Evolutionary conservation across 2,329 filamentous ascomycete species (phyloP).

Genomic region (Trichoderma polysporum): DNA sequence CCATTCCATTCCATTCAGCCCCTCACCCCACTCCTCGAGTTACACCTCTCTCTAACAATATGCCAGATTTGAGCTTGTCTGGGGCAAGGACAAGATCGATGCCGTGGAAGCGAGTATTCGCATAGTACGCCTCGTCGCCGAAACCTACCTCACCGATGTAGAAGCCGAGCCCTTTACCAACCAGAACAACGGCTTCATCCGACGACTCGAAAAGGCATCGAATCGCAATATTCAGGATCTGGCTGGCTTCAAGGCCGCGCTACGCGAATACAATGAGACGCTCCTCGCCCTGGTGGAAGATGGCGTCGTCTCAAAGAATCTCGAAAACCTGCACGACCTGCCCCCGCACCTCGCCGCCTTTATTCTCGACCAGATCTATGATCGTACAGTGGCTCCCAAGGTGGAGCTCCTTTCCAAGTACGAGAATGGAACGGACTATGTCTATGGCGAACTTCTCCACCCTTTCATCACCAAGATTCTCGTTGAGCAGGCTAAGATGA

Average conservation of each 20-base stretch:
- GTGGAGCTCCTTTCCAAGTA: conserved; percentile 83
- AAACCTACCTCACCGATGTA: conserved; percentile 74
- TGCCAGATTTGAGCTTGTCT: conserved; percentile 61
- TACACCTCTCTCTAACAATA: background rate
- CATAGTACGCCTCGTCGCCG: conserved; percentile 67
- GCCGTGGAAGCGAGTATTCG: conserved; percentile 71
- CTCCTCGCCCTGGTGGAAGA: conserved; percentile 65
- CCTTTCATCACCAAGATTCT: conserved; percentile 83
- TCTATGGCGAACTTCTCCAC: conserved; percentile 89
- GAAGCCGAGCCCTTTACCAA: conserved; percentile 68
- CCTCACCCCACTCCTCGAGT: background rate
- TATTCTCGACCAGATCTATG: conserved; percentile 84
- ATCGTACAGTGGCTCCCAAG: conserved; percentile 85
- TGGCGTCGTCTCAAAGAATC: conserved; percentile 69
- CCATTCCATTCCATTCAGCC: background rate
- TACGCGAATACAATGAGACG: conserved; percentile 74
- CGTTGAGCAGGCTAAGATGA: conserved; percentile 70
- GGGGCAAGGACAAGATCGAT: conserved; percentile 76
- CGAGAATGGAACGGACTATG: conserved; percentile 85
- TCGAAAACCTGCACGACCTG: conserved; percentile 67
- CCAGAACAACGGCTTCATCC: conserved; percentile 70
- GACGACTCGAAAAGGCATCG: conserved; percentile 73
- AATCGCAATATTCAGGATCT: conserved; percentile 64
- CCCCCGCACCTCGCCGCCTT: conserved; percentile 72
- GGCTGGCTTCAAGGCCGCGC: conserved; percentile 67